Conservation (phyloP, 768 basidiomycete species). For the Pleurotus tuber-regium region DNA sequence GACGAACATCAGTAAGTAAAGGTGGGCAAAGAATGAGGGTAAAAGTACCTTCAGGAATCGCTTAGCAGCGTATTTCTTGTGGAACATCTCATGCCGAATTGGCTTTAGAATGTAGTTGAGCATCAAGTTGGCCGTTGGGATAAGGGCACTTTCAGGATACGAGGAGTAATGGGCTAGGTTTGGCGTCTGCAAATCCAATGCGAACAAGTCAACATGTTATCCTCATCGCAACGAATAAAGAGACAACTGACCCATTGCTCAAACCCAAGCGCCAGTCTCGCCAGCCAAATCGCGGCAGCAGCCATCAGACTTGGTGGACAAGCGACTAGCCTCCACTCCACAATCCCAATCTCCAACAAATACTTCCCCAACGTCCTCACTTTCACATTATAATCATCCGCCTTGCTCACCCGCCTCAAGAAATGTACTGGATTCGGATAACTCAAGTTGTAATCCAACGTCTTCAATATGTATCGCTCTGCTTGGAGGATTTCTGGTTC, state of each 20-base stretch:
- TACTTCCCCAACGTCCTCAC: constrained; percentile 93
- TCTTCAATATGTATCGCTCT: constrained; percentile 91
- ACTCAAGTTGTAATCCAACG: constrained; percentile 88
- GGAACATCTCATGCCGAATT: constrained; percentile 78
- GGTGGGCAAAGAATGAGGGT: constrained; percentile 1
- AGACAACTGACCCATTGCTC: constrained; percentile 79
- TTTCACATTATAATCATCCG: constrained; percentile 93
- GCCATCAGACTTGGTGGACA: constrained; percentile 85
- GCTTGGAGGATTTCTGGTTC: constrained; percentile 65
- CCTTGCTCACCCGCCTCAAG: constrained; percentile 89
- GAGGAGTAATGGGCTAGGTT: constrained; percentile 93
- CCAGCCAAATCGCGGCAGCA: constrained; percentile 89
- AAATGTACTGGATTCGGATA: constrained; percentile 96
- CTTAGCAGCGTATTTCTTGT: constrained; percentile 91
- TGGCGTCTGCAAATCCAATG: constrained; percentile 54
- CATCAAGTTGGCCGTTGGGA: constrained; percentile 92
- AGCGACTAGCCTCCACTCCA: constrained; percentile 84
- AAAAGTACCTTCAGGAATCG: constrained; percentile 76
- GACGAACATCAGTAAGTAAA: neutral
- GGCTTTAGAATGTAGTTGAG: constrained; percentile 87
- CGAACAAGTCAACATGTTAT: constrained; percentile 10
- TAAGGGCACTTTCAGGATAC: constrained; percentile 81
- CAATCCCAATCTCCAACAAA: constrained; percentile 84
- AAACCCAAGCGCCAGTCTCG: constrained; percentile 74
- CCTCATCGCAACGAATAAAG: neutral